Conservation (phyloP, 2,329 filamentous ascomycete species). For the Calycina herbarum region DNA sequence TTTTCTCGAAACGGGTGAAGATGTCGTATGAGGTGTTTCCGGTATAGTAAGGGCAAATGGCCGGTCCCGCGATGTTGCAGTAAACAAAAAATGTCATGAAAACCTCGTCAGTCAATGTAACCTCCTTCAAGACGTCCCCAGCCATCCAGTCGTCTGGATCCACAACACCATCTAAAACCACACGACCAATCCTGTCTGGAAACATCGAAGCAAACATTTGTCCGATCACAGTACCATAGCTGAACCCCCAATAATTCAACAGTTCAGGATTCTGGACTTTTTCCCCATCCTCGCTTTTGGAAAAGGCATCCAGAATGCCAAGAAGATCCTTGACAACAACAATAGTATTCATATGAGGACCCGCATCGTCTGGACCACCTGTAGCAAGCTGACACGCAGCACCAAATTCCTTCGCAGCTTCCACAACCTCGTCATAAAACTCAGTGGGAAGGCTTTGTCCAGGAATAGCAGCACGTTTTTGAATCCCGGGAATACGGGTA, state of each 20-base stretch:
- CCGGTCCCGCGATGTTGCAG: constrained; percentile 38
- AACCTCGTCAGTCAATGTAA: constrained; percentile 27
- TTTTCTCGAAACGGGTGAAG: constrained; percentile 23
- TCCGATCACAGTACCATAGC: constrained; percentile 47
- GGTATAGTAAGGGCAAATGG: constrained; percentile 28
- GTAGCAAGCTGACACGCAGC: constrained; percentile 45
- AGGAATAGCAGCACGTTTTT: background rate
- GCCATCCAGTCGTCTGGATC: constrained; percentile 21
- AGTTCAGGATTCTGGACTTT: constrained; percentile 13
- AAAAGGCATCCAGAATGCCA: constrained; percentile 35
- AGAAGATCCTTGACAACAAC: constrained; percentile 38
- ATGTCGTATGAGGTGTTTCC: constrained; percentile 28
- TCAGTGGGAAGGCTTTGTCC: background rate
- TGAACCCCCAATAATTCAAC: constrained; percentile 51
- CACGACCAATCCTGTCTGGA: constrained; percentile 42
- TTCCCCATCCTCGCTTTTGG: constrained; percentile 21
- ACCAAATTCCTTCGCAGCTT: constrained; percentile 38
- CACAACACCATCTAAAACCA: constrained; percentile 37
- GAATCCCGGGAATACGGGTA: background rate
- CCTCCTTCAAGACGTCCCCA: constrained; percentile 16
- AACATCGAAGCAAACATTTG: constrained; percentile 46
- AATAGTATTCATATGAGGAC: constrained; percentile 32
- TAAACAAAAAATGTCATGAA: constrained; percentile 30
- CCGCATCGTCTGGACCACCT: constrained; percentile 46
- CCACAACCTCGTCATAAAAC: background rate